Evolutionary conservation across 805 yeast species (phyloP), one percentile per base, ranked within the genome.

Genomic region (Blastobotrys parvus): DNA sequence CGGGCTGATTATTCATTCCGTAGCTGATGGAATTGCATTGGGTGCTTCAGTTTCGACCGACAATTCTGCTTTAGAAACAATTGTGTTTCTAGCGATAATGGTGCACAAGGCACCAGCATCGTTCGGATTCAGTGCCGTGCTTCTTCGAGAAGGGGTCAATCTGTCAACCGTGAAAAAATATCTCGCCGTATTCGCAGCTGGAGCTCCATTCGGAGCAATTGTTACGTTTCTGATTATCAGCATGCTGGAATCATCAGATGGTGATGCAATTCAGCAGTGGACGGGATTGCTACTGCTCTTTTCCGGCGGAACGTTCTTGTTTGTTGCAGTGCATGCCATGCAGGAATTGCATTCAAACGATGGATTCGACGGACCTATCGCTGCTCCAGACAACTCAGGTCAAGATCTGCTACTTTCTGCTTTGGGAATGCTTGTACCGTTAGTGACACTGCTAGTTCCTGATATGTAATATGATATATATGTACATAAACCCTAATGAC

Each of bases 21-120:
- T 77, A 2, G 76, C 84, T 1, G 94, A 83, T 53, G 94, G 94
- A 1, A 64, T 83, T 4, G 80, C 87, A 0, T 63, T 83, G 29
- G 87, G 88, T 0, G 73, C 87, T 0, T 69, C 82, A 1, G 67
- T 70, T 39, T 59, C 70, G 19, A 45, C 72, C 8, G 53, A 64
- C 17, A 63, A 63, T 44, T 53, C 61, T 6, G 58, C 67, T 4
- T 59, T 71, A 30, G 68, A 62, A 45, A 30, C 65, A 38, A 50
- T 77, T 31, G 75, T 83, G 40, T 72, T 80, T 38, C 40, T 78
- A 10, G 79, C 85, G 10, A 74, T 83, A 22, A 67, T 82, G 46
- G 55, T 80, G 25, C 92, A 83, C 64, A 83, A 83, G 58, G 65
- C 82, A 3, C 92, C 92, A 0, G 80, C 90, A 0, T 70, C 86